phyloP scores from a whole-genome alignment of 345 rosid genomes.

The Ailanthus altissimus region DNA sequence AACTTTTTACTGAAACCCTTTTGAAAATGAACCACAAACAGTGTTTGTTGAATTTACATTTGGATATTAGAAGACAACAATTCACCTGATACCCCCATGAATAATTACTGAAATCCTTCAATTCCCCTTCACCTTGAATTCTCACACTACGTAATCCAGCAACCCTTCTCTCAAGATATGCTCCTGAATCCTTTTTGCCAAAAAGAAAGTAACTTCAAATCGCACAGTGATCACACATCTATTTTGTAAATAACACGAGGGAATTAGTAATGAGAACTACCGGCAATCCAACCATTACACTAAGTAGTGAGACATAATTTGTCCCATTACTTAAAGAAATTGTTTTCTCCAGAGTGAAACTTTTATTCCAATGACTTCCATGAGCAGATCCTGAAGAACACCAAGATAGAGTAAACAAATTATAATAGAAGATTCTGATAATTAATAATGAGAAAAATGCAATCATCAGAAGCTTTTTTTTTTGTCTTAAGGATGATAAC shows the following conservation, averaged over 20 bases:
- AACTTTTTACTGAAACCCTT: background rate
- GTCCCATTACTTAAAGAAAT: slow-evolving; percentile 49
- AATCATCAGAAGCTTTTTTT: too few species aligned
- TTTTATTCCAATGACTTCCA: slow-evolving; percentile 40
- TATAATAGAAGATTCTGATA: too few species aligned
- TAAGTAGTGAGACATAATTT: slow-evolving; percentile 71
- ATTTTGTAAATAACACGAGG: background rate
- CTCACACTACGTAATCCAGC: slow-evolving; percentile 51
- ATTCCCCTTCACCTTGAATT: slow-evolving; percentile 28
- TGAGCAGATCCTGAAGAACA: slow-evolving; percentile 56
- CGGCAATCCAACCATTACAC: slow-evolving; percentile 85
- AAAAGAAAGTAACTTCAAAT: background rate
- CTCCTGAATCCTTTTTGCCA: slow-evolving; percentile 59
- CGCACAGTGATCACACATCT: background rate
- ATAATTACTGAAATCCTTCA: slow-evolving; percentile 40
- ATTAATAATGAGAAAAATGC: too few species aligned
- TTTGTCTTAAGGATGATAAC: too few species aligned
- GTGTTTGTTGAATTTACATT: background rate
- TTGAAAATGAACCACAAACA: background rate
- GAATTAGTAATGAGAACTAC: slow-evolving; percentile 35
- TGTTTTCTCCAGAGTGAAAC: slow-evolving; percentile 36
- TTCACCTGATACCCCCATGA: slow-evolving; percentile 76
- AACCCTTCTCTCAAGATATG: slow-evolving; percentile 58
- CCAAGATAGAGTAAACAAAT: background rate
- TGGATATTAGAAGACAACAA: background rate